A percentile compares a stretch with the other conserved stretches of the same genome.
These are phyloP conservation scores for Fomitiporia mediterranea DNA, from an alignment of 1,284 basidiomycete species.

Conservation along the genomic window DNA sequence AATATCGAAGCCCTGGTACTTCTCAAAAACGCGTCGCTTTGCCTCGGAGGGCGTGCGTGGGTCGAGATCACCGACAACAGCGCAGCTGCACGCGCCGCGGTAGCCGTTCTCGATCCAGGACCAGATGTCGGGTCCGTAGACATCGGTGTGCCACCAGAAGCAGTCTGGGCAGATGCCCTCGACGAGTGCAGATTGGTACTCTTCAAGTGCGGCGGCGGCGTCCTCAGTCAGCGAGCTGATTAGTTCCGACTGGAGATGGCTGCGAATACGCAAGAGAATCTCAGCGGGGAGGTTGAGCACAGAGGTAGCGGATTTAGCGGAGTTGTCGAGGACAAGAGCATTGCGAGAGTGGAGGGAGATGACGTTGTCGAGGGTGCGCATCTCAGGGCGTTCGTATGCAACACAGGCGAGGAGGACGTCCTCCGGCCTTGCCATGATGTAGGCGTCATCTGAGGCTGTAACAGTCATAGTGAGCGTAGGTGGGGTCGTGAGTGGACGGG, in stretches of 20 bases:
- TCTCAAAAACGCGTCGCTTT: conserved; percentile 5
- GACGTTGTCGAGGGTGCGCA: conserved; percentile 38
- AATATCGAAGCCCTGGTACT: conserved; percentile 11
- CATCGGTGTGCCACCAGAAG: conserved; percentile 41
- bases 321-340: conserved; percentile 25
- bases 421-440: conserved; percentile 11
- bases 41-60: conserved; percentile 11
- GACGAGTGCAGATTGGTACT: conserved; percentile 38
- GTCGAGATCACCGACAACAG: conserved; percentile 15
- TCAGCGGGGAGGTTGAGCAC: conserved; percentile 40
- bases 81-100: conserved; percentile 21
- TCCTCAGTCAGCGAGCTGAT: conserved; percentile 32
- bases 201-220: conserved; percentile 35
- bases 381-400: conserved; percentile 41
- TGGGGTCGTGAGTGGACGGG: background rate
- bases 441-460: conserved; percentile 1
- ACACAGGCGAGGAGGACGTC: conserved; percentile 46
- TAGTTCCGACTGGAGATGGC: conserved; percentile 35
- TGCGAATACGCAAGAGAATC: conserved; percentile 42
- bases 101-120: conserved; percentile 32
- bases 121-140: conserved; percentile 46
- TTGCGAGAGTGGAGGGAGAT: conserved; percentile 20
- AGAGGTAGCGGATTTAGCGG: background rate
- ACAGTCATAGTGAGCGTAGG: background rate
- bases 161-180: conserved; percentile 42